Percentiles rank a stretch among this genome's conserved stretches.
Conservation (phyloP, 2,329 filamentous ascomycete species). For the Colletotrichum spaethianum region DNA sequence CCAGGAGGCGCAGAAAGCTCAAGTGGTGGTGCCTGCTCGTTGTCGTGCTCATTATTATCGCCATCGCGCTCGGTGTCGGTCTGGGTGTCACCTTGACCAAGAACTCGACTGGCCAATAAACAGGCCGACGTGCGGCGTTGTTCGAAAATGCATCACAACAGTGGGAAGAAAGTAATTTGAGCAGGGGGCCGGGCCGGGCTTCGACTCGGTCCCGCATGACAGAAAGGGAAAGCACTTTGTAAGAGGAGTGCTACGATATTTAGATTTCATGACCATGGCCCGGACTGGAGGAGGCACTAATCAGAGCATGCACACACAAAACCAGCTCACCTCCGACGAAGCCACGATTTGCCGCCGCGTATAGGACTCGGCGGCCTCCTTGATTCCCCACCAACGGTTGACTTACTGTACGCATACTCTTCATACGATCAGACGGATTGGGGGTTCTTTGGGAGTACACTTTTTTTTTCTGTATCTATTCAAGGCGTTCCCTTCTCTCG, state of each 20-base stretch:
- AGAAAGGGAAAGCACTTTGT: constrained; percentile 18
- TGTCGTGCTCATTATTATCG: constrained; percentile 69
- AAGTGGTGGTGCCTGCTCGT: constrained; percentile 86
- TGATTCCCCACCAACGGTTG: constrained; percentile 33
- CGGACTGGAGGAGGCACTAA: constrained; percentile 19
- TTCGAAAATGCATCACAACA: neutral
- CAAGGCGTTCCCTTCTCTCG: neutral
- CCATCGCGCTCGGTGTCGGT: constrained; percentile 68
- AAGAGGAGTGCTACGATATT: constrained; percentile 27
- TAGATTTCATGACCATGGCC: constrained; percentile 40
- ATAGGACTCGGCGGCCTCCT: constrained; percentile 28
- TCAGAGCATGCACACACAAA: constrained; percentile 2
- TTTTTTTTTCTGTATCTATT: constrained; percentile 35
- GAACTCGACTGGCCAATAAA: constrained; percentile 18
- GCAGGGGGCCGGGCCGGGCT: neutral
- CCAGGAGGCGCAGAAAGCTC: constrained; percentile 77
- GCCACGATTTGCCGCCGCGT: constrained; percentile 28
- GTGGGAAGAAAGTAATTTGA: neutral
- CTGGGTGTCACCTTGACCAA: constrained; percentile 57
- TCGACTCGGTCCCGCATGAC: constrained; percentile 1
- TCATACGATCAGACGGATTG: constrained; percentile 27
- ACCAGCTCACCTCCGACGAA: constrained; percentile 17
- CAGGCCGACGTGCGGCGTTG: neutral
- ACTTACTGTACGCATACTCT: constrained; percentile 34
- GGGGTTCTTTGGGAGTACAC: constrained; percentile 3